Percentiles rank a stretch among this genome's conserved stretches.
Evolutionary conservation across 2,329 filamentous ascomycete species (phyloP).

Genomic region (Nigrospora osmanthi): DNA sequence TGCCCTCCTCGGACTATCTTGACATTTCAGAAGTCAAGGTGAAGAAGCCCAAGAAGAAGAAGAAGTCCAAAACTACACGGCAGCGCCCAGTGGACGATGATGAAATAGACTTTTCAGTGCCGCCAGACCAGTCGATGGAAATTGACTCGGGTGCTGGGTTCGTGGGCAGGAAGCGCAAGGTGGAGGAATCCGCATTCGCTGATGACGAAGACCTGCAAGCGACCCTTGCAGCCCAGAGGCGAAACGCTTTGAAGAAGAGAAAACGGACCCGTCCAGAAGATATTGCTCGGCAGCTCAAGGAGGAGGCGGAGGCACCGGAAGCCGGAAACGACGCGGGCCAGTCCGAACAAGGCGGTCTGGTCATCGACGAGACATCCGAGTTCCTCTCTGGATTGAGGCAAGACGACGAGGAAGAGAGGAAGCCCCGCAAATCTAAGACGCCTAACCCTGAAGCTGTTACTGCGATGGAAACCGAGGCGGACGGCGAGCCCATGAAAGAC

Average conservation of each 20-base stretch:
- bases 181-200: conserved; percentile 61
- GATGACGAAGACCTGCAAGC: conserved; percentile 93
- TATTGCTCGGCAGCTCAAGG: conserved; percentile 70
- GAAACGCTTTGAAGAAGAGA: conserved; percentile 80
- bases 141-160: conserved; percentile 51
- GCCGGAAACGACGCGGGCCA: conserved; percentile 36
- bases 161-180: conserved; percentile 52
- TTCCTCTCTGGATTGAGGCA: conserved; percentile 84
- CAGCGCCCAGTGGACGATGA: conserved; percentile 61
- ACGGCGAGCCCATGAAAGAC: conserved; percentile 38
- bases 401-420: conserved; percentile 47
- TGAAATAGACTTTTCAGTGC: conserved; percentile 35
- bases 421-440: conserved; percentile 35
- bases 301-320: conserved; percentile 47
- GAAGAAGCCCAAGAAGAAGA: conserved; percentile 91
- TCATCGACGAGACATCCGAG: conserved; percentile 94
- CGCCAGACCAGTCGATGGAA: conserved; percentile 58
- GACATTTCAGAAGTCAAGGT: conserved; percentile 83
- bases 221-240: conserved; percentile 74
- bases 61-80: conserved; percentile 71
- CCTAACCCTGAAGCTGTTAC: conserved; percentile 29
- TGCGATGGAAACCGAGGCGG: conserved; percentile 35
- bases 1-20: conserved; percentile 77
- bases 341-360: conserved; percentile 49
- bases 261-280: conserved; percentile 84